Base-by-base conservation (phyloP, 805 yeast genomes). In the Isabelozyma heimii region DNA sequence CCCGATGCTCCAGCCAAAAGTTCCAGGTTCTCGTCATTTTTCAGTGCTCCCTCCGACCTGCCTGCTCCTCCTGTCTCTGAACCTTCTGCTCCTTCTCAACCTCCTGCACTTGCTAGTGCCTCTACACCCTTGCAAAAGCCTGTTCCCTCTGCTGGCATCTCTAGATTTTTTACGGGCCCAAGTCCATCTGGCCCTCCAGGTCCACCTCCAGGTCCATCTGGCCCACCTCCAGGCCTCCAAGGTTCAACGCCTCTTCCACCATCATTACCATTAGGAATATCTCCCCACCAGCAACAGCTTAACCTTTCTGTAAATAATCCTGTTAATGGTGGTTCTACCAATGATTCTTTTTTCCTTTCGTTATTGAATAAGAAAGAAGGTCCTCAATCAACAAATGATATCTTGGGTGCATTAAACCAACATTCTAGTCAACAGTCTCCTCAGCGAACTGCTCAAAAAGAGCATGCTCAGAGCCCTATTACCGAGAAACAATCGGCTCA, bases 321-420 rank as follows among this genome's bases (percentile, higher is more conserved):
- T 2, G 50, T 40, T 48, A 24, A 28, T 28, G n/a, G 47, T 42
- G 16, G 38, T 37, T 9, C 51, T 14, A 50, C 60, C n/a, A 67
- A 70, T 53, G 81, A 77, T 50, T 59, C 72, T 13, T 80, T 80
- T 51, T 76, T 80, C 56, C 68, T 74, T 65, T 72, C 82, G 5
- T 61, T 80, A 47, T 59, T 80, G 52, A 67, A 71, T 39, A 76
- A 74, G 50, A 59, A 65, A 27, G 55, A 55, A 35, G 24, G 43
- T 13, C 51, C 47, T 37, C 48, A 33, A 12, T 16, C n/a, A 10
- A 48, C 38, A 15, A 43, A 33, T 26, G 38, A 17, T 45, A 24
- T n/a, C 33, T 30, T 30, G 35, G n/a, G 35, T 30, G 35, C n/a
- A 30, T 30, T 30, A 13, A 30, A 30, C 10, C 35, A 30, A 30